These are phyloP conservation scores for Tolypocladium guangdongense DNA, from an alignment of 2,329 filamentous ascomycete species.

Conservation along the genomic window DNA sequence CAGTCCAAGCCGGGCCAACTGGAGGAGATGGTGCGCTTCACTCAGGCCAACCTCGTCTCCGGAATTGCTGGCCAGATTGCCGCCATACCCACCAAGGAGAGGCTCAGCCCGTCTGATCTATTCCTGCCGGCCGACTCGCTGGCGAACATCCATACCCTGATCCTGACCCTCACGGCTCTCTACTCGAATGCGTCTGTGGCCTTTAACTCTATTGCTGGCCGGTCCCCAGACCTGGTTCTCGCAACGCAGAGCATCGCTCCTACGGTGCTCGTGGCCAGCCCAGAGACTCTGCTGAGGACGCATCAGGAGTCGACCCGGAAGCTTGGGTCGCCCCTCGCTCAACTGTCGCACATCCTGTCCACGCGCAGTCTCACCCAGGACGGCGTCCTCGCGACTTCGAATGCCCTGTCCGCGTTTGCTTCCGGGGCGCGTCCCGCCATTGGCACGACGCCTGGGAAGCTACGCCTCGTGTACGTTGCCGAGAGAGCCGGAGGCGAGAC, in stretches of 20 bases:
- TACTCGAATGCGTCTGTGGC: conserved; percentile 78
- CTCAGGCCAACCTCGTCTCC: conserved; percentile 76
- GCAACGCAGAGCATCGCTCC: conserved; percentile 68
- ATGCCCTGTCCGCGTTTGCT: conserved; percentile 34
- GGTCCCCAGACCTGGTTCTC: conserved; percentile 57
- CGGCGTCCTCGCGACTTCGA: conserved; percentile 58
- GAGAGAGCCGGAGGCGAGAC: conserved; percentile 55
- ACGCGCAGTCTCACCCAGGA: conserved; percentile 55
- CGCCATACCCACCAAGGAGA: conserved; percentile 63
- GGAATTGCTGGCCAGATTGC: conserved; percentile 69
- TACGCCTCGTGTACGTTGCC: conserved; percentile 72
- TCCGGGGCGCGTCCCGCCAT: conserved; percentile 49
- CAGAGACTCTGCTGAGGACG: conserved; percentile 58
- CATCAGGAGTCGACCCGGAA: conserved; percentile 51
- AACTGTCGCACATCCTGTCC: conserved; percentile 60
- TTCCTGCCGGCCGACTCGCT: conserved; percentile 79
- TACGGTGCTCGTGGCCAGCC: conserved; percentile 70
- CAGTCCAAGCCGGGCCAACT: conserved; percentile 37
- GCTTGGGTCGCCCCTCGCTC: conserved; percentile 51
- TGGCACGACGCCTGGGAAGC: conserved; percentile 55
- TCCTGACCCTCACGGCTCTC: conserved; percentile 70
- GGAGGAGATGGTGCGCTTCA: conserved; percentile 71
- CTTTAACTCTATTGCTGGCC: conserved; percentile 76
- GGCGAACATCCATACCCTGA: conserved; percentile 66
- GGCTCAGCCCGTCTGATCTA: conserved; percentile 63